Percentiles rank a stretch among this genome's conserved stretches.
Conservation (phyloP, 139 green algal species). For the Chlamydomonas incerta region DNA sequence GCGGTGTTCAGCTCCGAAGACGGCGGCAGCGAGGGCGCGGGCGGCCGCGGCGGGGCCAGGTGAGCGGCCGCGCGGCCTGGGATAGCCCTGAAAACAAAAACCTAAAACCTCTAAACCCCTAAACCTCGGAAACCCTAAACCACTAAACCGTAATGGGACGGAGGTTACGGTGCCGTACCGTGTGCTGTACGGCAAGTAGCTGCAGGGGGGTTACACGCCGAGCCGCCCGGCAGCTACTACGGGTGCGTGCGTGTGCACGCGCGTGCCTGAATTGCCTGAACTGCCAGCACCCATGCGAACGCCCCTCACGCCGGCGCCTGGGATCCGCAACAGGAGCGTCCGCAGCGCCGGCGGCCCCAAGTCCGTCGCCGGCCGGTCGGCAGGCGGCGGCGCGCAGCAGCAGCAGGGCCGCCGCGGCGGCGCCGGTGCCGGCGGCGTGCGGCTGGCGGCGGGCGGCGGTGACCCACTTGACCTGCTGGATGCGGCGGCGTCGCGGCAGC, state of each 20-base stretch:
- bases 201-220: too few relatives aligned
- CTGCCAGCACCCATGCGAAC: too few relatives aligned
- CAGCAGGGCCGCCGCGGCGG: neutral
- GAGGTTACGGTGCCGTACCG: too few relatives aligned
- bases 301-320: neutral
- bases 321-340: neutral
- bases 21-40: slow-evolving; percentile 34
- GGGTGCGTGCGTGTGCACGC: too few relatives aligned
- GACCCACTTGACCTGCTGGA: slow-evolving; percentile 93
- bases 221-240: too few relatives aligned
- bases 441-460: slow-evolving; percentile 48
- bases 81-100: too few relatives aligned
- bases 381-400: neutral
- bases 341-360: neutral
- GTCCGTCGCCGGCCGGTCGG: neutral
- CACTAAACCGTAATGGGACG: too few relatives aligned
- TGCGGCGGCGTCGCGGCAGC: slow-evolving; percentile 59
- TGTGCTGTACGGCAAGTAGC: too few relatives aligned
- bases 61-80: too few relatives aligned
- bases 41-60: neutral
- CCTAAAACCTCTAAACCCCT: too few relatives aligned
- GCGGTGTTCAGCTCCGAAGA: slow-evolving; percentile 86
- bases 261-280: too few relatives aligned
- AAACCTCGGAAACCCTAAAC: too few relatives aligned
- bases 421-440: slow-evolving; percentile 30